Evolutionary conservation across 2,329 filamentous ascomycete species (phyloP).

Genomic region (Botryosphaeria agaves): DNA sequence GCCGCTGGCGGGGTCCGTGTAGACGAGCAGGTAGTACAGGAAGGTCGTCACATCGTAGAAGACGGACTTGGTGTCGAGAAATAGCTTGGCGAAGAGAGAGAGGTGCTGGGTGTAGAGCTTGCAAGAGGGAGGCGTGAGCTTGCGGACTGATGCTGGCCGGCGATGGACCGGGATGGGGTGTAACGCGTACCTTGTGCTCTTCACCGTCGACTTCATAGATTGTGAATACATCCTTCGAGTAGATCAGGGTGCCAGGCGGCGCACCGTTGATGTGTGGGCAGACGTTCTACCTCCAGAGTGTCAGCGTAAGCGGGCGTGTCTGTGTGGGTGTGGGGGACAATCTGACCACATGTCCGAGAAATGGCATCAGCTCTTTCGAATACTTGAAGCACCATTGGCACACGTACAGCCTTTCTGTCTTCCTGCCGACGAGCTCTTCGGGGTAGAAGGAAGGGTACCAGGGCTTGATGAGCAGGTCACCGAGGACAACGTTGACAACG

Average conservation of each 20-base stretch:
- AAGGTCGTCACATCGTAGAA: constrained; percentile 95
- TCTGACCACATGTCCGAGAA: constrained; percentile 21
- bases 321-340: too few species aligned
- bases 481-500: constrained; percentile 73
- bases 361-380: constrained; percentile 36
- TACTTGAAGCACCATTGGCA: constrained; percentile 95
- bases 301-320: too few species aligned
- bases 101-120: constrained; percentile 82
- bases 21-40: constrained; percentile 82
- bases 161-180: constrained; percentile 1
- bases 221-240: constrained; percentile 63
- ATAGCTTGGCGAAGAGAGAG: constrained; percentile 90
- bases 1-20: constrained; percentile 35
- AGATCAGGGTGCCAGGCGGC: constrained; percentile 57
- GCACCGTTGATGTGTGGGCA: constrained; percentile 22
- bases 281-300: constrained; percentile 18
- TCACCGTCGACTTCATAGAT: constrained; percentile 91
- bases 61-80: constrained; percentile 94
- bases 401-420: constrained; percentile 49
- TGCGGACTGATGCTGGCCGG: neutral
- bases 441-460: constrained; percentile 90
- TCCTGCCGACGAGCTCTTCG: constrained; percentile 38
- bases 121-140: constrained; percentile 1
- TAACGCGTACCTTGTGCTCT: constrained; percentile 41
- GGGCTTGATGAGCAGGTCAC: constrained; percentile 66